These are phyloP conservation scores for Heritiera fomes DNA, from an alignment of 345 rosid species.

Conservation along the genomic window DNA sequence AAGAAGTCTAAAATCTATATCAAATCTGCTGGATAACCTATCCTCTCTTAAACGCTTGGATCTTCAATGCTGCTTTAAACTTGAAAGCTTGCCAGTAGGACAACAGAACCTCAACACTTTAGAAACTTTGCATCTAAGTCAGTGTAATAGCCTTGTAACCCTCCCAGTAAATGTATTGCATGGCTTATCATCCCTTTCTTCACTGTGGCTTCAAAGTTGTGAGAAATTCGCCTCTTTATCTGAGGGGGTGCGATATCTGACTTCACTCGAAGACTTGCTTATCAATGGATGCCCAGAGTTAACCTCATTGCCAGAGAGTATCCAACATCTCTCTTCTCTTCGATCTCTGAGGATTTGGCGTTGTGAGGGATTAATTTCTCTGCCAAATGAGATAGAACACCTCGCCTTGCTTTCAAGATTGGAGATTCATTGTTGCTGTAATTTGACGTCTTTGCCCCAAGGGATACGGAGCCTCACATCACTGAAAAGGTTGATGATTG, in stretches of 20 bases:
- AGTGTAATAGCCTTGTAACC: background rate
- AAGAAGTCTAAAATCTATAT: too few species aligned
- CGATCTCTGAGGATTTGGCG: background rate
- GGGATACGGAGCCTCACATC: background rate
- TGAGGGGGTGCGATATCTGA: background rate
- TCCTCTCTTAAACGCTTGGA: background rate
- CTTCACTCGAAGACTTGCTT: background rate
- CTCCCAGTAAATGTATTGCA: background rate
- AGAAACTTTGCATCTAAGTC: background rate
- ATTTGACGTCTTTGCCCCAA: background rate
- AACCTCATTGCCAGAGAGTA: background rate
- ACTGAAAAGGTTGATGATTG: background rate
- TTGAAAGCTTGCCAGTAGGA: background rate
- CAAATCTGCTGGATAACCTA: too few species aligned
- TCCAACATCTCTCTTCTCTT: slow-evolving; percentile 4
- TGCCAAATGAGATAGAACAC: background rate
- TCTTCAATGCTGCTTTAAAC: background rate
- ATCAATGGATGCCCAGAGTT: slow-evolving; percentile 8
- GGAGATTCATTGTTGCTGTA: background rate
- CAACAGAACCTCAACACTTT: background rate
- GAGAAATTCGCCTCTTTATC: background rate
- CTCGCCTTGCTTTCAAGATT: slow-evolving; percentile 2
- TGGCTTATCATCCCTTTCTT: slow-evolving; percentile 9
- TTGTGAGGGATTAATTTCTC: background rate
- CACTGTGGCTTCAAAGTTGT: background rate